Evolutionary conservation across 768 basidiomycete species (phyloP).

Genomic region (Tricholoma saponaceum): DNA sequence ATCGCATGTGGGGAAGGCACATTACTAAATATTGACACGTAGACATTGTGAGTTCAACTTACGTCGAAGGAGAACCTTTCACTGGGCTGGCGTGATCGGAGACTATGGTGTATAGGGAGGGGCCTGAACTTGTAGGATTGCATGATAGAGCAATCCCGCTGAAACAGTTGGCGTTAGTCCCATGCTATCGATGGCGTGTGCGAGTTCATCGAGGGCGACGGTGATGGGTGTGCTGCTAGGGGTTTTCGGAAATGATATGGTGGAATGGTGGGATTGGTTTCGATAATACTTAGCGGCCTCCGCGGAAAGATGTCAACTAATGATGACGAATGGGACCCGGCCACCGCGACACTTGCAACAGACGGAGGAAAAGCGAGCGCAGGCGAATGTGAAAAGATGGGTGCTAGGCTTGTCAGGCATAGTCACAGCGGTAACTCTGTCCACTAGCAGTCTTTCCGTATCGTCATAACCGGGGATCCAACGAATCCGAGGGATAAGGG

Average conservation of each 20-base stretch:
- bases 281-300: too few relatives aligned
- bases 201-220: neutral
- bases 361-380: neutral
- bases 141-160: neutral
- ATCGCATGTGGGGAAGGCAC: neutral
- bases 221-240: neutral
- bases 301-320: too few relatives aligned
- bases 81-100: neutral
- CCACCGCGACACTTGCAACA: neutral
- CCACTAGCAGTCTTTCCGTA: neutral
- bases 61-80: neutral
- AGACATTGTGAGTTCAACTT: neutral
- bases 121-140: neutral
- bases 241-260: neutral
- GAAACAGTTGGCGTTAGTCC: neutral
- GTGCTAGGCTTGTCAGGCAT: too few relatives aligned
- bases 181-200: neutral
- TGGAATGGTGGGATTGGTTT: too few relatives aligned
- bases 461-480: neutral
- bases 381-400: too few relatives aligned
- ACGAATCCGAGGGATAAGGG: neutral
- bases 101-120: neutral
- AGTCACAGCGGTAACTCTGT: too few relatives aligned
- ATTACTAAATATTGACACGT: neutral
- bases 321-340: neutral